Percentiles rank a stretch among this genome's conserved stretches.
phyloP scores from a whole-genome alignment of 257 asterid species.

The Anisodus tanguticus region DNA sequence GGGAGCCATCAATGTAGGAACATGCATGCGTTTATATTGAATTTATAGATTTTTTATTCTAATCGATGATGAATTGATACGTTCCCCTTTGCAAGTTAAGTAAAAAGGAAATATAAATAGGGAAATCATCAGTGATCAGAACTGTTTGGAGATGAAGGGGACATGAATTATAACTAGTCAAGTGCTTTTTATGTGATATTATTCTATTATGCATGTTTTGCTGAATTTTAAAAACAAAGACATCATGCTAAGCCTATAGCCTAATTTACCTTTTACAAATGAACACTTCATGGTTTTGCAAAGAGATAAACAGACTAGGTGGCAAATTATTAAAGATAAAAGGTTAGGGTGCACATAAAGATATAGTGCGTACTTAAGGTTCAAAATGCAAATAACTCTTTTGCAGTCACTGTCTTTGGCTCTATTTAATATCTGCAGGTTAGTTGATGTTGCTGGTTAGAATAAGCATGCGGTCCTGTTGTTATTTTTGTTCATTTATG shows the following conservation, averaged over 20 bases:
- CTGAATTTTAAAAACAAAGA: neutral
- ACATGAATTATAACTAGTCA: neutral
- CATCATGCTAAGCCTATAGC: conserved; percentile 8
- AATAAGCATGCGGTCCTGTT: neutral
- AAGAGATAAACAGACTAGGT: neutral
- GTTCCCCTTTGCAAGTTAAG: neutral
- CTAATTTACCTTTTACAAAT: neutral
- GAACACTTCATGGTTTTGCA: neutral
- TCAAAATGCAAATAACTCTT: conserved; percentile 1
- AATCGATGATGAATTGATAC: neutral
- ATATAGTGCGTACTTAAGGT: neutral
- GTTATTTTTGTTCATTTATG: neutral
- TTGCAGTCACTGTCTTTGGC: neutral
- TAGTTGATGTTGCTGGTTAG: neutral
- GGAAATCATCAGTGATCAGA: neutral
- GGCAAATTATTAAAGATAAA: neutral
- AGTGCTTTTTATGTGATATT: neutral
- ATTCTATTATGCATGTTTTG: too few species aligned
- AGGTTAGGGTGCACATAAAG: neutral
- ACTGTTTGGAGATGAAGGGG: neutral
- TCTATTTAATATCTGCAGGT: neutral
- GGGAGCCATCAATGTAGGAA: conserved; percentile 21
- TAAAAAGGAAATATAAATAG: neutral
- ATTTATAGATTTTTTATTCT: conserved; percentile 14
- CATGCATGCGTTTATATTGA: neutral